Base-by-base conservation (phyloP, 2,329 filamentous ascomycete genomes). In the Fusarium globosum region DNA sequence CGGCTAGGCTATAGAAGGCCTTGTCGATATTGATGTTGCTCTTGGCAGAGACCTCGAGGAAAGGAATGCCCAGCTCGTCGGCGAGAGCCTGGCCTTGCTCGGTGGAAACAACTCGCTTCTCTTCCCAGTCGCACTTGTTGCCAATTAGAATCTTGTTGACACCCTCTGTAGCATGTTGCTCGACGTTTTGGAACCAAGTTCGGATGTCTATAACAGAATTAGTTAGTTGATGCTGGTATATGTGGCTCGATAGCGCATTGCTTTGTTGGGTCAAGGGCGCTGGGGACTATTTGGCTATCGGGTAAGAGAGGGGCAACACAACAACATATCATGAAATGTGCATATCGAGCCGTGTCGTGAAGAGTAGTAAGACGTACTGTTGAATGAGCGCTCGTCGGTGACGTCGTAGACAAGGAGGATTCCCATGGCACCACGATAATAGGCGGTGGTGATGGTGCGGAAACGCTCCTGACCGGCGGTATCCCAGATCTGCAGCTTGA, bases 61-160 rank as follows among this genome's bases (percentile, higher is more conserved):
- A 99, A 26, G 96, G 96, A 75, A 99, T 97, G 80, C 95, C 95
- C 69, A 99, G 92, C 85, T 98, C 96, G 85, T 97, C 93, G 68
- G 96, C 96, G 64, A 99, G 90, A 75, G 92, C 92, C 84, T 99
- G 95, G 78, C 96, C 96, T 81, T 95, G 93, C 83, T 98, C 95
- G 68, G 93, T 97, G 56, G 94, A 95, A 46, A 99, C 93, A 62
- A 94, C 95, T 77, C 96, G 93, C 89, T 98, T 98, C 86, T 99
- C 96, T 85, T 98, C 96, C 96, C 96, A 98, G 85, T 99, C 96
- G 86, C 96, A 99, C 87, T 99, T 99, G 90, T 99, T 99, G 82
- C 96, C 96, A 77, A 99, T 98, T 76, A 99, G 90, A 81, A 99
- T 98, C 89, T 98, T 99, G 91, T 98, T 98, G 81, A 99, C 96